Conservation (phyloP, 345 rosid genomes). For the Camelina sativa region DNA sequence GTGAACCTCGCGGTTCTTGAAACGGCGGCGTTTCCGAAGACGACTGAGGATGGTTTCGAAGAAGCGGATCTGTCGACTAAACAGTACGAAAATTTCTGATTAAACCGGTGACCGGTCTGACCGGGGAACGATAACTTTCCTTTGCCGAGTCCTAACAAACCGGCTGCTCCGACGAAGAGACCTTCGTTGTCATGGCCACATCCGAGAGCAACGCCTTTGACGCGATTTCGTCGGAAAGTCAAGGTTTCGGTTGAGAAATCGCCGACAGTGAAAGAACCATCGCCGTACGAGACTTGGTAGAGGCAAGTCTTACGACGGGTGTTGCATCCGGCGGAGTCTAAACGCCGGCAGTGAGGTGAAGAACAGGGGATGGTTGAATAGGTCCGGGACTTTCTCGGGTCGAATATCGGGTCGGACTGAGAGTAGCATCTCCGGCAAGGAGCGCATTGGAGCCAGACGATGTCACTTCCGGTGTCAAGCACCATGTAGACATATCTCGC, state of each 20-base stretch:
- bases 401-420: constrained; percentile 82
- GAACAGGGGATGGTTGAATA: constrained; percentile 64
- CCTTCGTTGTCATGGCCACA: constrained; percentile 98
- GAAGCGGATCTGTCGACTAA: constrained; percentile 88
- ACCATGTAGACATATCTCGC: constrained; percentile 83
- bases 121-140: constrained; percentile 83
- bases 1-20: constrained; percentile 81
- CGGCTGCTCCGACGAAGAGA: constrained; percentile 91
- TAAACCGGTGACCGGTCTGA: constrained; percentile 81
- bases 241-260: constrained; percentile 89
- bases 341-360: constrained; percentile 62
- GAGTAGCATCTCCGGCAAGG: constrained; percentile 90
- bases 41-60: constrained; percentile 72
- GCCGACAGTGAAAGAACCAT: constrained; percentile 88
- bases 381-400: constrained; percentile 75
- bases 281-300: constrained; percentile 91
- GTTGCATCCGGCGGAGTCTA: constrained; percentile 68
- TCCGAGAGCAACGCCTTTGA: constrained; percentile 74
- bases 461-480: constrained; percentile 91
- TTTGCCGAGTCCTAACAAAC: constrained; percentile 86
- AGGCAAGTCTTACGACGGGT: constrained; percentile 61
- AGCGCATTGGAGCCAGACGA: constrained; percentile 94
- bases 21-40: constrained; percentile 78
- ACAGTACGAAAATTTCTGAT: constrained; percentile 84
- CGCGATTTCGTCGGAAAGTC: constrained; percentile 69